These are phyloP conservation scores for Nicotiana paniculata DNA, from an alignment of 257 asterid genomes.

Conservation along the genomic window DNA sequence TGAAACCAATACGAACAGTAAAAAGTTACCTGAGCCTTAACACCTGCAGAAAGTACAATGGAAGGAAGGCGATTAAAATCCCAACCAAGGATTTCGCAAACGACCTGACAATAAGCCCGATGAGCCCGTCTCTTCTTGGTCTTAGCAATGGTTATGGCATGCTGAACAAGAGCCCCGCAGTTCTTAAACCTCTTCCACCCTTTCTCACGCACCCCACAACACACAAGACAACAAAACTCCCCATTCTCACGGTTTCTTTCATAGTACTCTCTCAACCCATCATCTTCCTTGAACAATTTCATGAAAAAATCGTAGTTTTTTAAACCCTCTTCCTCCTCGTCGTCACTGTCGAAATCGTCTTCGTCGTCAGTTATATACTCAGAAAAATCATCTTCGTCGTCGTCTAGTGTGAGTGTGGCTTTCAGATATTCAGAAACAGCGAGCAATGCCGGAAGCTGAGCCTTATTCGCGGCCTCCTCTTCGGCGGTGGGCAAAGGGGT, in stretches of 20 bases:
- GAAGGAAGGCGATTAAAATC: conserved; percentile 46
- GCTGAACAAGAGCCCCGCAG: conserved; percentile 68
- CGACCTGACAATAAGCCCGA: conserved; percentile 57
- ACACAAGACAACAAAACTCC: conserved; percentile 62
- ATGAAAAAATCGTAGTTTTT: conserved; percentile 32
- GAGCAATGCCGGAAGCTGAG: conserved; percentile 47
- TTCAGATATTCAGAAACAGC: conserved; percentile 26
- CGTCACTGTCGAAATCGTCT: conserved; percentile 34
- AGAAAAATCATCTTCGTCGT: conserved; percentile 18
- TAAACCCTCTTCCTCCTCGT: conserved; percentile 21
- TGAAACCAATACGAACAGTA: neutral
- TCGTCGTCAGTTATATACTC: conserved; percentile 31
- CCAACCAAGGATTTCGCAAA: conserved; percentile 83
- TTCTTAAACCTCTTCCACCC: conserved; percentile 52
- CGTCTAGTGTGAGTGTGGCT: conserved; percentile 6
- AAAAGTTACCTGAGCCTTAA: conserved; percentile 18
- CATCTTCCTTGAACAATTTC: conserved; percentile 42
- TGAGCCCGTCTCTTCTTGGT: conserved; percentile 53
- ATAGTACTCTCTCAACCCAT: conserved; percentile 41
- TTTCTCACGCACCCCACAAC: conserved; percentile 49
- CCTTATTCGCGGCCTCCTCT: conserved; percentile 24
- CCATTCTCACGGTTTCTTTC: conserved; percentile 44
- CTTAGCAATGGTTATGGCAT: conserved; percentile 39
- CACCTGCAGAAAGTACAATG: conserved; percentile 32
- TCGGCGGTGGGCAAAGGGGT: conserved; percentile 28